Evolutionary conservation across 345 rosid species (phyloP).

Genomic region (Reutealis trisperma): DNA sequence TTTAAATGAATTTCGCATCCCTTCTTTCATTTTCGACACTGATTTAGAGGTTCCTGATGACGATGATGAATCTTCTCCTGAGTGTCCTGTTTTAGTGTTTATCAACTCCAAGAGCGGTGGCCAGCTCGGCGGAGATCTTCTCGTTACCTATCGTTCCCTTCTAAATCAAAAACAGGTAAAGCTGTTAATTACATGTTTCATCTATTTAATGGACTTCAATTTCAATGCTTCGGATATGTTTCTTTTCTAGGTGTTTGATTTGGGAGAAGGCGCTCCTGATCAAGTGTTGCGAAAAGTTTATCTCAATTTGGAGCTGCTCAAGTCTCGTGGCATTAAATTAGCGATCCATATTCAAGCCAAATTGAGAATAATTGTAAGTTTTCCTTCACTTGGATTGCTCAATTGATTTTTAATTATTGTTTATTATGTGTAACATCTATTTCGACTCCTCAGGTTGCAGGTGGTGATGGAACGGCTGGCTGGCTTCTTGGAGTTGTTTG

Average conservation of each 20-base stretch:
- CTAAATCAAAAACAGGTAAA: conserved; percentile 65
- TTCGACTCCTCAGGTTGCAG: conserved; percentile 63
- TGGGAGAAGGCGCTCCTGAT: conserved; percentile 70
- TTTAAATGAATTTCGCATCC: conserved; percentile 53
- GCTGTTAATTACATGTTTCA: too few species aligned
- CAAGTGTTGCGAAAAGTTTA: conserved; percentile 57
- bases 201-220: neutral
- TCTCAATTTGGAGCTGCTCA: conserved; percentile 60
- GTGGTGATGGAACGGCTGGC: conserved; percentile 99
- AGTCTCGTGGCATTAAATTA: conserved; percentile 40
- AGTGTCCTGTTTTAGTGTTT: conserved; percentile 68
- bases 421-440: too few species aligned
- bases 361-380: conserved; percentile 70
- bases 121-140: conserved; percentile 81
- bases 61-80: conserved; percentile 17
- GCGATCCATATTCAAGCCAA: conserved; percentile 50
- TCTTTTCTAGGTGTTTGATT: conserved; percentile 65
- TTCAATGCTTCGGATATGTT: neutral
- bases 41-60: conserved; percentile 29
- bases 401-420: neutral
- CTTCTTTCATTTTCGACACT: conserved; percentile 50
- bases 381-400: too few species aligned
- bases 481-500: conserved; percentile 97
- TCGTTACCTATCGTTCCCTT: conserved; percentile 55
- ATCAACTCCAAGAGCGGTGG: conserved; percentile 91